Percentiles rank a stretch among this genome's conserved stretches.
Conservation (phyloP, 495 filamentous ascomycete genomes). For the Penicillium pancosmium region DNA sequence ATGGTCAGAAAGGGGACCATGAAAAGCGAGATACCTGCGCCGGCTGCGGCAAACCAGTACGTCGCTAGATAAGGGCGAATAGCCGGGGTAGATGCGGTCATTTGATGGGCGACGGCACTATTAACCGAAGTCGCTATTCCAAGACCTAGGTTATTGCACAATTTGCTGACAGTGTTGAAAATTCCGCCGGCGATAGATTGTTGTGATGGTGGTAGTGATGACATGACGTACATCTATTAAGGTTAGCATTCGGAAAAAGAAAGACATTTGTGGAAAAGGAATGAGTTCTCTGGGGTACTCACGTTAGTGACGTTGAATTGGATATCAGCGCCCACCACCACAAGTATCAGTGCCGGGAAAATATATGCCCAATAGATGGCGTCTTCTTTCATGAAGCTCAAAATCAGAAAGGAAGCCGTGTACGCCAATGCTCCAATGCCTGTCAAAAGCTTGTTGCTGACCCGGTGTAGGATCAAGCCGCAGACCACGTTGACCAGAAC, state of each 20-base stretch:
- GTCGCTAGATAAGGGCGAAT: slow-evolving; percentile 33
- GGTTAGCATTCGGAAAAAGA: slow-evolving; percentile 2
- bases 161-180: slow-evolving; percentile 41
- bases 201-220: slow-evolving; percentile 33
- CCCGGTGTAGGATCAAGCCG: slow-evolving; percentile 56
- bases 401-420: slow-evolving; percentile 54
- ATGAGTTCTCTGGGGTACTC: background rate
- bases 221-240: slow-evolving; percentile 43
- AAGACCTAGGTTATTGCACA: slow-evolving; percentile 36
- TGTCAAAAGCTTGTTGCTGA: slow-evolving; percentile 53
- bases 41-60: slow-evolving; percentile 37
- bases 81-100: slow-evolving; percentile 20
- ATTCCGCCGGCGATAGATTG: slow-evolving; percentile 43
- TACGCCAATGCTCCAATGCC: slow-evolving; percentile 46
- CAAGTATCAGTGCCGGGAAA: slow-evolving; percentile 54
- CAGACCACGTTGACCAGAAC: slow-evolving; percentile 55
- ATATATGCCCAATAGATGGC: slow-evolving; percentile 60
- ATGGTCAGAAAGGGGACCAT: slow-evolving; percentile 38
- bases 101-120: slow-evolving; percentile 21
- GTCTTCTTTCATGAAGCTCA: slow-evolving; percentile 46
- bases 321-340: slow-evolving; percentile 57
- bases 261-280: too few relatives aligned
- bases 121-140: slow-evolving; percentile 36
- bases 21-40: slow-evolving; percentile 29
- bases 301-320: slow-evolving; percentile 64